A percentile compares a stretch with the other conserved stretches of the same genome.
Conservation (phyloP, 345 rosid genomes). For the Heritiera fomes region DNA sequence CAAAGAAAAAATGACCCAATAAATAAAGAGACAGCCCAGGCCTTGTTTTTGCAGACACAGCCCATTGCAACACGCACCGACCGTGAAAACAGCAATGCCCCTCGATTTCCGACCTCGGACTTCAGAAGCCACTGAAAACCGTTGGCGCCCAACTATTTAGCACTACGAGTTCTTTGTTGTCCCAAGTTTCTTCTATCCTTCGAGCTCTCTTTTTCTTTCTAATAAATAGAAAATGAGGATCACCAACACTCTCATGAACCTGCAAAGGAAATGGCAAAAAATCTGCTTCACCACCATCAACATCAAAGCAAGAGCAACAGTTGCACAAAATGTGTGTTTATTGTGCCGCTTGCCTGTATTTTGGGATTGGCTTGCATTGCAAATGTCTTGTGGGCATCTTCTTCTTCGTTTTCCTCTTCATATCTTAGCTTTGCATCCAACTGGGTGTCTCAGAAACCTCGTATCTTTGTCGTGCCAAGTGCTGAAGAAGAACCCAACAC, state of each 20-base stretch:
- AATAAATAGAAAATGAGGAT: constrained; percentile 18
- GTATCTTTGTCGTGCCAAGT: constrained; percentile 29
- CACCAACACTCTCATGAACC: constrained; percentile 11
- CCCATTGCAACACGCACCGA: not conserved
- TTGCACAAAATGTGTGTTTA: constrained; percentile 33
- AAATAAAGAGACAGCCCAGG: not conserved
- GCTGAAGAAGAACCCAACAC: not conserved
- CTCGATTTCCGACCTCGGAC: not conserved
- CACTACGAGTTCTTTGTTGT: constrained; percentile 15
- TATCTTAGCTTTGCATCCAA: constrained; percentile 38
- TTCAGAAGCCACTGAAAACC: constrained; percentile 34
- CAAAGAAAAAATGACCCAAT: not conserved
- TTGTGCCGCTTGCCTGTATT: constrained; percentile 37
- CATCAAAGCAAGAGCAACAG: constrained; percentile 33
- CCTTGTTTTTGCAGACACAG: too few relatives aligned
- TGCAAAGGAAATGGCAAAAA: constrained; percentile 43
- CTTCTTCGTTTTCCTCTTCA: constrained; percentile 32
- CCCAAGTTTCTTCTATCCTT: constrained; percentile 13
- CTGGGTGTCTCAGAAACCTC: constrained; percentile 42
- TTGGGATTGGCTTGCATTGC: constrained; percentile 44
- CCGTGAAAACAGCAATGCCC: not conserved
- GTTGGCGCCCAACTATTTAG: constrained; percentile 57
- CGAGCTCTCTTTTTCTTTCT: not conserved
- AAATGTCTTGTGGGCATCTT: constrained; percentile 46
- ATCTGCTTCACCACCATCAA: constrained; percentile 19